These are phyloP conservation scores for Sphagnum tenellum DNA, from an alignment of 225 moss, liverwort and hornwort species.

Conservation along the genomic window DNA sequence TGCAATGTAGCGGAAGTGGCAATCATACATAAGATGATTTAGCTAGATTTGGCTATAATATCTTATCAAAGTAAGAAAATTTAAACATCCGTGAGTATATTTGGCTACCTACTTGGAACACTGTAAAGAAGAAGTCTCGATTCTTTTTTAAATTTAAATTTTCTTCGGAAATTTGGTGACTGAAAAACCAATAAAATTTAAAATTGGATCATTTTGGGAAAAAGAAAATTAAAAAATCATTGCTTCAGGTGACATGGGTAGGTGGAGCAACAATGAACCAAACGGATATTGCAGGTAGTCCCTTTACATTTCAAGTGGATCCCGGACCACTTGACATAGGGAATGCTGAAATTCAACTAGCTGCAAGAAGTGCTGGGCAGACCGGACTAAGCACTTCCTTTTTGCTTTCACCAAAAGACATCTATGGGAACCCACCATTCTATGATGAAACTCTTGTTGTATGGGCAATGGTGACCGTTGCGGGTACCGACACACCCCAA, in stretches of 20 bases:
- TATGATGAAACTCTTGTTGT: conserved; percentile 52
- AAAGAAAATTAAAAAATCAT: not conserved
- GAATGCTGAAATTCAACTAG: conserved; percentile 16
- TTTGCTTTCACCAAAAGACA: conserved; percentile 24
- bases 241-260: conserved; percentile 13
- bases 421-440: conserved; percentile 34
- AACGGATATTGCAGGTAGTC: conserved; percentile 22
- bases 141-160: no score
- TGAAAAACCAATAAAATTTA: not conserved
- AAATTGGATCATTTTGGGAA: not conserved
- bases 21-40: no score
- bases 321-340: conserved; percentile 18
- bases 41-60: no score
- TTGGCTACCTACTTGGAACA: no score
- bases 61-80: no score
- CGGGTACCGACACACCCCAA: not conserved
- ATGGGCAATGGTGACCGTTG: conserved; percentile 6
- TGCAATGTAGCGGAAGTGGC: no score
- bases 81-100: no score
- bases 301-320: conserved; percentile 23
- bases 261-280: not conserved
- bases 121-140: no score
- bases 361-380: conserved; percentile 11
- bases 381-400: conserved; percentile 36
- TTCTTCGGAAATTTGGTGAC: no score